A percentile compares a stretch with the other conserved stretches of the same genome.
Evolutionary conservation across 176 grass and related monocot species (phyloP).

Genomic region (Saccharum spontaneum): DNA sequence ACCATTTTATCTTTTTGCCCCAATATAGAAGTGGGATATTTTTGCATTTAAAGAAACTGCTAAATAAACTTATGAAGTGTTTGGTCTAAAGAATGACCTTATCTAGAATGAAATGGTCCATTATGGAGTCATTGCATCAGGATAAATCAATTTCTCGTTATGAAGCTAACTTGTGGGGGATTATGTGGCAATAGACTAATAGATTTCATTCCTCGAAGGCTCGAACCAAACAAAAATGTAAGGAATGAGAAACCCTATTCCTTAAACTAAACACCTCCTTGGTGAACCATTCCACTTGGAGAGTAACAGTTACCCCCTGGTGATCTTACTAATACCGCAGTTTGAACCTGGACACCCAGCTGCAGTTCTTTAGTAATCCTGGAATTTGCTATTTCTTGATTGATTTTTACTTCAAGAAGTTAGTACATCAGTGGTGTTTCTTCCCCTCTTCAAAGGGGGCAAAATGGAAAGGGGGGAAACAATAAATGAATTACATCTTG

Average conservation of each 20-base stretch:
- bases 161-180: neutral
- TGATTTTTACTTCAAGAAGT: constrained; percentile 18
- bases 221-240: neutral
- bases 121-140: neutral
- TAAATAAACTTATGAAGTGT: neutral
- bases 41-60: neutral
- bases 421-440: constrained; percentile 37
- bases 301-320: neutral
- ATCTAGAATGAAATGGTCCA: neutral
- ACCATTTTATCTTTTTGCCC: neutral
- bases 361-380: neutral
- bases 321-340: neutral
- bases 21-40: neutral
- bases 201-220: neutral
- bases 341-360: neutral
- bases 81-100: neutral
- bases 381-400: neutral
- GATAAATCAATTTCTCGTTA: neutral
- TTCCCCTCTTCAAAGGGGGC: constrained; percentile 16
- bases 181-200: neutral
- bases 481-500: constrained; percentile 47
- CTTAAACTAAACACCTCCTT: neutral
- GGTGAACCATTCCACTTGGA: neutral
- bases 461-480: neutral
- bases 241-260: neutral